Evolutionary conservation across 352 stramenopile species (phyloP).

Genomic region (Phytopythium litorale): DNA sequence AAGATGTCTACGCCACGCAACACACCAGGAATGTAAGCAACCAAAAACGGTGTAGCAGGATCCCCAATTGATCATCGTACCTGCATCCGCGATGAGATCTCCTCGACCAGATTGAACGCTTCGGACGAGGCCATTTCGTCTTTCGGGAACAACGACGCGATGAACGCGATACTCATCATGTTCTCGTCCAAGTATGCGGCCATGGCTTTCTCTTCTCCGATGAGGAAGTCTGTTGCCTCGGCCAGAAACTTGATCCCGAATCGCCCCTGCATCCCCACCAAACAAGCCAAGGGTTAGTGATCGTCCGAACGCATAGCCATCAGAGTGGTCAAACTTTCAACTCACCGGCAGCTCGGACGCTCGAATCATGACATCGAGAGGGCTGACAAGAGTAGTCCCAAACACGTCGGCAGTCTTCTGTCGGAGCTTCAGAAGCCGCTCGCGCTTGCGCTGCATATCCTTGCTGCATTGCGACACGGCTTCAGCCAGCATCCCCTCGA

Average conservation of each 20-base stretch:
- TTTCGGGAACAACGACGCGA: conserved; percentile 31
- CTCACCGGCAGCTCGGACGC: conserved; percentile 55
- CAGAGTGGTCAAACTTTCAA: neutral
- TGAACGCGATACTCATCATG: conserved; percentile 22
- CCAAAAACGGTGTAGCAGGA: neutral
- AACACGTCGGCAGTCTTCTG: conserved; percentile 14
- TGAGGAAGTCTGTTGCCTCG: conserved; percentile 24
- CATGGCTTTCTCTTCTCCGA: conserved; percentile 35
- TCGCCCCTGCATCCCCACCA: conserved; percentile 20
- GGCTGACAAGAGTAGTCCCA: conserved; percentile 19
- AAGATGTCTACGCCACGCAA: conserved; percentile 23
- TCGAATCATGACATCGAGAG: conserved; percentile 45
- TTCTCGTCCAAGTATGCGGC: conserved; percentile 32
- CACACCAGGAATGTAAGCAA: neutral
- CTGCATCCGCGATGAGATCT: conserved; percentile 37
- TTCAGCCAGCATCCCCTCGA: conserved; percentile 12
- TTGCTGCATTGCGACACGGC: conserved; percentile 21
- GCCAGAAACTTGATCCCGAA: conserved; percentile 37
- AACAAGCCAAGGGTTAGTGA: conserved; percentile 6
- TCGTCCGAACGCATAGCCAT: neutral
- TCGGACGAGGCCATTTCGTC: conserved; percentile 21
- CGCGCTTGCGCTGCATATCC: conserved; percentile 35
- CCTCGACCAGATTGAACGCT: conserved; percentile 23
- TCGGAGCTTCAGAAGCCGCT: conserved; percentile 33
- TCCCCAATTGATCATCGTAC: conserved; percentile 18